Evolutionary conservation across 2,329 filamentous ascomycete species (phyloP).

Genomic region (Rosellinia necatrix): DNA sequence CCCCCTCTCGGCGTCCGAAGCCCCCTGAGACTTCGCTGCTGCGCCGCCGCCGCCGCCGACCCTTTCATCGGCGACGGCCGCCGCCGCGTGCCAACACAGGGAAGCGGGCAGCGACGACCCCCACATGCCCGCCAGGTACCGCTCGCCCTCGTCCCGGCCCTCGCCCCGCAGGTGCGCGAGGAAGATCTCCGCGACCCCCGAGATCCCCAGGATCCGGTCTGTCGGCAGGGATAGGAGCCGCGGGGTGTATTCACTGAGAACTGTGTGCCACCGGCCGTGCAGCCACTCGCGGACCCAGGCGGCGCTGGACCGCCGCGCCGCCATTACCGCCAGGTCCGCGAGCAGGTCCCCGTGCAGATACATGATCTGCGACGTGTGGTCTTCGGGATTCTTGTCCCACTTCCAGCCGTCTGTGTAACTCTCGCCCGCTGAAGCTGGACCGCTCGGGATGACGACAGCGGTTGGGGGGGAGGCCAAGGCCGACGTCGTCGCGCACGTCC

Average conservation of each 20-base stretch:
- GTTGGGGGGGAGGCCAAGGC: not conserved
- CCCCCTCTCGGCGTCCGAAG: too few relatives aligned
- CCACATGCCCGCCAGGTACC: slow-evolving; percentile 14
- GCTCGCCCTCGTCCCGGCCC: slow-evolving; percentile 4
- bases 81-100: slow-evolving; percentile 6
- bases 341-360: slow-evolving; percentile 3
- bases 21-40: not conserved
- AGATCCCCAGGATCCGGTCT: slow-evolving; percentile 14
- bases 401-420: slow-evolving; percentile 5
- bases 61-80: too few relatives aligned
- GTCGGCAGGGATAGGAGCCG: slow-evolving; percentile 10
- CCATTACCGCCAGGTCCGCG: not conserved
- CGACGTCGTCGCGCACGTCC: slow-evolving; percentile 4
- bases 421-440: not conserved
- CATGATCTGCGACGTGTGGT: not conserved
- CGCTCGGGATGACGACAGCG: too few relatives aligned
- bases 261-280: slow-evolving; percentile 8
- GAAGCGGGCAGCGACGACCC: slow-evolving; percentile 1
- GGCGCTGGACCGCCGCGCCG: not conserved
- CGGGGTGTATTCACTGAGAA: slow-evolving; percentile 7
- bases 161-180: not conserved
- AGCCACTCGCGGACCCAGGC: not conserved
- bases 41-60: not conserved
- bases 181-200: slow-evolving; percentile 6
- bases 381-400: not conserved